A percentile compares a stretch with the other conserved stretches of the same genome.
phyloP scores from a whole-genome alignment of 1,139 yeast species.

The Petasospora rhodanensis region DNA sequence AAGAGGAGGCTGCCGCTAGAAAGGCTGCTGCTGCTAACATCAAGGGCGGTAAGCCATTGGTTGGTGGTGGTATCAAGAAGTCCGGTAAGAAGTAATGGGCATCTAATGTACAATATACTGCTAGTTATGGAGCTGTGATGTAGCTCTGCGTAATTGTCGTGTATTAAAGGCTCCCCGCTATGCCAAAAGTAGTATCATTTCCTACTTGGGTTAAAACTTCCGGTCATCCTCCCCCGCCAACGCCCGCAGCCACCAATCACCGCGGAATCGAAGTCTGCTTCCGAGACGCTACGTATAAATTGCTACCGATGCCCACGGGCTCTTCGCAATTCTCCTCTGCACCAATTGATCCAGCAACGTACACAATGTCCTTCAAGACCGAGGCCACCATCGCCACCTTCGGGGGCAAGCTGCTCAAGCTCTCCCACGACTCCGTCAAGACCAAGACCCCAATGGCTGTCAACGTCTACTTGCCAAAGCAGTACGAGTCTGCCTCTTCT shows the following conservation, averaged over 20 bases:
- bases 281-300: no score
- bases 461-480: constrained; percentile 74
- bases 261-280: no score
- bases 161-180: no score
- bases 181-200: no score
- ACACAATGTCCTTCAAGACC: constrained; percentile 45
- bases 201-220: no score
- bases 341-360: neutral
- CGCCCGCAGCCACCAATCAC: no score
- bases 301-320: no score
- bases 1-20: constrained; percentile 89
- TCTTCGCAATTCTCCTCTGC: no score
- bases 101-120: no score
- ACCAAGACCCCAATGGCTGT: constrained; percentile 79
- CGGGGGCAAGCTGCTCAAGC: constrained; percentile 73
- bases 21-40: constrained; percentile 89
- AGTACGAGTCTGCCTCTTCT: constrained; percentile 32
- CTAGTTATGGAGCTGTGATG: no score
- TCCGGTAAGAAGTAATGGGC: constrained; percentile 47
- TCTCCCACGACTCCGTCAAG: constrained; percentile 62
- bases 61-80: constrained; percentile 95
- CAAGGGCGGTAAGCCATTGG: constrained; percentile 83
- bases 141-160: no score
- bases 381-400: constrained; percentile 59
- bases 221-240: no score